Base-by-base conservation (phyloP, 768 basidiomycete genomes). In the Lentinula lateritia region DNA sequence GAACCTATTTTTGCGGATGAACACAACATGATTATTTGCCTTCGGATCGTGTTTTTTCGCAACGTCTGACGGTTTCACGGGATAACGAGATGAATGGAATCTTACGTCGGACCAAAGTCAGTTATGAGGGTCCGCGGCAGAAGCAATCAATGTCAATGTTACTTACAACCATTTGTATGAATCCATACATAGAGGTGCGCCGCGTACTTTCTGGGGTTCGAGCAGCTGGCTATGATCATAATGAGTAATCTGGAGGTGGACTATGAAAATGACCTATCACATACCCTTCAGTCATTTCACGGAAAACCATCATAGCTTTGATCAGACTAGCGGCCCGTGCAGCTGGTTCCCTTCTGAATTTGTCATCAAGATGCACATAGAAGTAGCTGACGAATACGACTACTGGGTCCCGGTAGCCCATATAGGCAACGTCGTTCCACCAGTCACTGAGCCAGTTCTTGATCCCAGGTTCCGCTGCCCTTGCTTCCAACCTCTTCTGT, bases 391-490 rank as follows among this genome's bases (percentile, higher is more conserved):
- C 93, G 65, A 86, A 90, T 13, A 95, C 90, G 35, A 95, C 89
- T 52, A 97, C 92, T 1, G 95, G 87, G 67, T 96, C 95, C 52
- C 92, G 83, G 69, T 92, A 92, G 6, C 78, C 88, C 89, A 93
- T 88, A 71, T 91, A 92, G 16, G 95, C 95, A 5, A 73, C 83
- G 39, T 97, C 93, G 74, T 98, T 95, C 96, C 96, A 99, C 97
- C 97, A 99, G 56, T 96, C 93, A 52, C 84, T 82, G n/a, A 99
- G 80, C 97, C 97, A 99, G 77, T 82, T 95, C 67, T 77, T 78
- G 57, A 76, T 72, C 16, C 73, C 72, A 1, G 84, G 82, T 28
- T 84, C 79, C 0, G 79, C 78, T 0, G 94, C 93, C 1, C 95
- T 84, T 20, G 83, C 79, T 69, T 92, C 80, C 38, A 98, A 80